Evolutionary conservation across 116 monocot genomes (phyloP).

Genomic region (Iris pallida): DNA sequence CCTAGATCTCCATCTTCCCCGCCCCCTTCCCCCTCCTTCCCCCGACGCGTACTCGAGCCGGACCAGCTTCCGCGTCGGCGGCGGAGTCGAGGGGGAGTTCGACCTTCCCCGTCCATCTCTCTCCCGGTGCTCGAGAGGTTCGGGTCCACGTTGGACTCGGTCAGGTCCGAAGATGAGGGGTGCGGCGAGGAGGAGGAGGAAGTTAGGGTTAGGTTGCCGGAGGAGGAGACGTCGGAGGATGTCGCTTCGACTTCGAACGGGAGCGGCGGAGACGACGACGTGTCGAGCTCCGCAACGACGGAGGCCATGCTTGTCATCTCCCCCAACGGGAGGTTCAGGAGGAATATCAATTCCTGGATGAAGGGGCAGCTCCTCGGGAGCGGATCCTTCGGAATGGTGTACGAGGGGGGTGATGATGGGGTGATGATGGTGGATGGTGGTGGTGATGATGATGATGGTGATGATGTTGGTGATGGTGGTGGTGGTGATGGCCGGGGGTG

Average conservation of each 20-base stretch:
- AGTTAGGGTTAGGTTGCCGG: constrained; percentile 40
- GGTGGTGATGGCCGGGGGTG: too few relatives aligned
- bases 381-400: constrained; percentile 88
- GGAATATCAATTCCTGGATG: constrained; percentile 56
- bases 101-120: constrained; percentile 10
- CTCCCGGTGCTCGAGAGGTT: constrained; percentile 6
- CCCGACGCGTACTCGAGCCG: constrained; percentile 17
- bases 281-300: constrained; percentile 47
- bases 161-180: not conserved
- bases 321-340: constrained; percentile 50
- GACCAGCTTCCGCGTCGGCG: constrained; percentile 71
- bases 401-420: too few relatives aligned
- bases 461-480: too few relatives aligned
- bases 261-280: constrained; percentile 23
- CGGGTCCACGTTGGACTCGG: not conserved
- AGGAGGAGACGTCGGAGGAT: constrained; percentile 7
- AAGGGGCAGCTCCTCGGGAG: constrained; percentile 65
- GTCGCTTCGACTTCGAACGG: constrained; percentile 36
- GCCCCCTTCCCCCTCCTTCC: not conserved
- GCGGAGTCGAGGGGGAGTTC: constrained; percentile 53
- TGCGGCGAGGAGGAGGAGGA: constrained; percentile 14
- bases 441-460: too few relatives aligned
- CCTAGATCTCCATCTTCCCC: constrained; percentile 23
- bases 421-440: too few relatives aligned
- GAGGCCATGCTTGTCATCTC: constrained; percentile 56